Evolutionary conservation across 192 early-diverging fungal species (phyloP).

Genomic region (Coemansia reversa): DNA sequence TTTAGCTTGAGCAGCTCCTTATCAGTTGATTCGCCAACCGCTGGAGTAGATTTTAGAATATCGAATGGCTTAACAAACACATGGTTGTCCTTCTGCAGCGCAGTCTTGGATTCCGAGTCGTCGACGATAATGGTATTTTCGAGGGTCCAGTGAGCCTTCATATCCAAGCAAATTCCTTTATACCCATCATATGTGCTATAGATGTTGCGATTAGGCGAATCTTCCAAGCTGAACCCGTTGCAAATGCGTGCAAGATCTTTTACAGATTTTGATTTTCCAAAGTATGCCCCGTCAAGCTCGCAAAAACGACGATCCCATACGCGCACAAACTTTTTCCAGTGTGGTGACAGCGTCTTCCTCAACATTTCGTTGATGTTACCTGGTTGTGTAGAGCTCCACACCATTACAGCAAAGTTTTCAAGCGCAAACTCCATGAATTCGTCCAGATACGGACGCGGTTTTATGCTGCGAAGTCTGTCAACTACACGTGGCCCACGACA

Average conservation of each 20-base stretch:
- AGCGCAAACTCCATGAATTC: constrained; percentile 61
- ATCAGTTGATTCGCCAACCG: constrained; percentile 8
- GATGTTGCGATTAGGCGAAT: constrained; percentile 22
- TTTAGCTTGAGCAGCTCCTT: constrained; percentile 26
- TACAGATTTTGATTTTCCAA: constrained; percentile 53
- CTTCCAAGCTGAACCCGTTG: constrained; percentile 38
- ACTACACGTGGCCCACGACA: constrained; percentile 27
- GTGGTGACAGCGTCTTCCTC: constrained; percentile 31
- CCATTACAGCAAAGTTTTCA: constrained; percentile 63
- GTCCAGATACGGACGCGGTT: constrained; percentile 53
- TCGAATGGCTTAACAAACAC: constrained; percentile 35
- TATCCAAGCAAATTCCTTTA: constrained; percentile 15
- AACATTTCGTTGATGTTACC: constrained; percentile 61
- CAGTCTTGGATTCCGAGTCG: constrained; percentile 46
- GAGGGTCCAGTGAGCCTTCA: constrained; percentile 32
- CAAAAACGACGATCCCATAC: constrained; percentile 64
- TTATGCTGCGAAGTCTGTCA: constrained; percentile 9
- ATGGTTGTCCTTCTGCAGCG: constrained; percentile 41
- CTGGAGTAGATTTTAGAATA: background rate
- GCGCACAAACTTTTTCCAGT: constrained; percentile 40
- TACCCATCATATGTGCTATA: constrained; percentile 24
- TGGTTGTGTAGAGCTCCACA: constrained; percentile 71
- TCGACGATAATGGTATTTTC: constrained; percentile 44
- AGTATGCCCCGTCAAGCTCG: constrained; percentile 40
- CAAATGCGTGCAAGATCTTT: constrained; percentile 66